Conservation (phyloP, 2,329 filamentous ascomycete species). For the Mycosphaerella sp. region DNA sequence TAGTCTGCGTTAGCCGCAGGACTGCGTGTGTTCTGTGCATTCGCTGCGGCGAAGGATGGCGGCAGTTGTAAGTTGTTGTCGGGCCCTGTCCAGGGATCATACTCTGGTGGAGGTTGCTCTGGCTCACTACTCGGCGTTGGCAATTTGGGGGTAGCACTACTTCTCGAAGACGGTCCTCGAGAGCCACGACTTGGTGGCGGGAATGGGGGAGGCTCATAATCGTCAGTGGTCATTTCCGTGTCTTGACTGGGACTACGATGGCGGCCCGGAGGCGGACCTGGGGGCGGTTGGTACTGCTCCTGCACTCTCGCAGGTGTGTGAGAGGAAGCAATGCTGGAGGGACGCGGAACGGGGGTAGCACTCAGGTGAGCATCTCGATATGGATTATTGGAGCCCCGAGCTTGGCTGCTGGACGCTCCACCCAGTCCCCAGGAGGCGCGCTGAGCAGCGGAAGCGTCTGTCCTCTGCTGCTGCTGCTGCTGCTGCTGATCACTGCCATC, state of each 20-base stretch:
- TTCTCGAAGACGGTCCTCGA: conserved; percentile 2
- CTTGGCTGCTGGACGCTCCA: conserved; percentile 15
- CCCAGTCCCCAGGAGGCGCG: conserved; percentile 18
- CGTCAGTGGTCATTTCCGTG: conserved; percentile 13
- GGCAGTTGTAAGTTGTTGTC: conserved; percentile 71
- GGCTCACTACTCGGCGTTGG: conserved; percentile 14
- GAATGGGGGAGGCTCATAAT: conserved; percentile 30
- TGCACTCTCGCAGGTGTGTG: conserved; percentile 14
- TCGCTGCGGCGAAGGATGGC: conserved; percentile 49
- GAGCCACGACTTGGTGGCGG: conserved; percentile 25
- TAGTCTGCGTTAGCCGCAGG: conserved; percentile 63
- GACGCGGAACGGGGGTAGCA: conserved; percentile 12
- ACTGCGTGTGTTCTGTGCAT: conserved; percentile 52
- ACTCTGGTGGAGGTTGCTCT: conserved; percentile 46
- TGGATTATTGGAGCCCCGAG: conserved; percentile 19
- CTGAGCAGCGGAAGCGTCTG: conserved; percentile 3
- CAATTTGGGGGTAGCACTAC: conserved; percentile 15
- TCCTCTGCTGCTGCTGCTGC: conserved; percentile 8
- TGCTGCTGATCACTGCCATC: conserved; percentile 9
- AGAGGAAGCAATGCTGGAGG: conserved; percentile 15
- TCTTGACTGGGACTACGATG: conserved; percentile 13
- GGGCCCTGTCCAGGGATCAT: conserved; percentile 67
- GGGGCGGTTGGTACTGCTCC: conserved; percentile 30
- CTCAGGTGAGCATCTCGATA: conserved; percentile 15
- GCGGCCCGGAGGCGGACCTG: conserved; percentile 30